A percentile compares a stretch with the other conserved stretches of the same genome.
These are phyloP conservation scores for Talaromyces sp. DNA, from an alignment of 2,329 filamentous ascomycete species.

Conservation along the genomic window DNA sequence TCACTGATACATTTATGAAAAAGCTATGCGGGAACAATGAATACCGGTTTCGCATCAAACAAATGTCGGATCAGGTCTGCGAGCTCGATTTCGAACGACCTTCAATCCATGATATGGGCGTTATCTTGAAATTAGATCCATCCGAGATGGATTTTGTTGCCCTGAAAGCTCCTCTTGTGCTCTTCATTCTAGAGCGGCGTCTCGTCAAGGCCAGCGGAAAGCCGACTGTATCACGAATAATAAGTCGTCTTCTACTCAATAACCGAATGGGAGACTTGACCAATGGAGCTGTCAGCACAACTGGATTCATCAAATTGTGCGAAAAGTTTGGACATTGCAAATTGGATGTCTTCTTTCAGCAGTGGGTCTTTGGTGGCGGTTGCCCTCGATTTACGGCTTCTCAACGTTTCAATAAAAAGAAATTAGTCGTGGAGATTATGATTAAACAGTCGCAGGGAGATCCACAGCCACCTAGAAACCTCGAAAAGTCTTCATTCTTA, in stretches of 20 bases:
- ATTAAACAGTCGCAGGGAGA: slow-evolving; percentile 71
- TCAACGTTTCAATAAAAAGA: slow-evolving; percentile 96
- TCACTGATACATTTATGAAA: slow-evolving; percentile 90
- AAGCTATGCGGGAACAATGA: slow-evolving; percentile 91
- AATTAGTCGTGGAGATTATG: slow-evolving; percentile 86
- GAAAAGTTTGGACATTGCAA: slow-evolving; percentile 86
- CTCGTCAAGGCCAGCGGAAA: slow-evolving; percentile 84
- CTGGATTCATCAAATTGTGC: slow-evolving; percentile 75
- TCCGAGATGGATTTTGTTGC: slow-evolving; percentile 88
- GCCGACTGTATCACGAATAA: slow-evolving; percentile 75
- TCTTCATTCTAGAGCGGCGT: slow-evolving; percentile 90
- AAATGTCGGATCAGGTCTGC: slow-evolving; percentile 74
- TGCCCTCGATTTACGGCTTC: slow-evolving; percentile 83
- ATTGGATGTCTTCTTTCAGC: slow-evolving; percentile 85
- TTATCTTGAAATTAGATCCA: slow-evolving; percentile 70
- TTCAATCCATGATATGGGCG: slow-evolving; percentile 75
- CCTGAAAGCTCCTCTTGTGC: slow-evolving; percentile 82
- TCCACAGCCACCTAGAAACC: slow-evolving; percentile 53
- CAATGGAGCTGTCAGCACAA: slow-evolving; percentile 66
- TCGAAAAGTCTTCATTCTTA: slow-evolving; percentile 74
- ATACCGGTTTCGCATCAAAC: slow-evolving; percentile 85
- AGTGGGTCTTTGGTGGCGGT: slow-evolving; percentile 86
- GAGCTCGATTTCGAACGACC: slow-evolving; percentile 78
- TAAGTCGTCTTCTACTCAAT: slow-evolving; percentile 80
- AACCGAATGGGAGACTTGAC: slow-evolving; percentile 75